These are phyloP conservation scores for Venturia pyrina DNA, from an alignment of 2,329 filamentous ascomycete species.

Conservation along the genomic window DNA sequence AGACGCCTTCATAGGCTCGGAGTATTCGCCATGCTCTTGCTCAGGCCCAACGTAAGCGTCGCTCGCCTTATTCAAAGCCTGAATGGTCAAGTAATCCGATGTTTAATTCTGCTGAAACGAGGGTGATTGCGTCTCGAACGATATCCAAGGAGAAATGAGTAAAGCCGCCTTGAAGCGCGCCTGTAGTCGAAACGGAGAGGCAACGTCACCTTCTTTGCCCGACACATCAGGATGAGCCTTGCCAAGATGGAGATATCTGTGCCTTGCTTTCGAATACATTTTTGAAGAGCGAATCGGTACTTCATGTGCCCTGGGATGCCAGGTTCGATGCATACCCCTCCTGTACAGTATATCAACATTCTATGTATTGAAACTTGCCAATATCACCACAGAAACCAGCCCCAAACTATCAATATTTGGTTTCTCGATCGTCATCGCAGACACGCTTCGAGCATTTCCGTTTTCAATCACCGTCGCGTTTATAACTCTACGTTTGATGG, in stretches of 20 bases:
- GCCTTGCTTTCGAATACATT: conserved; percentile 30
- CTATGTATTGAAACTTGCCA: background rate
- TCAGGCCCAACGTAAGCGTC: conserved; percentile 6
- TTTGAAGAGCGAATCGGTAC: conserved; percentile 37
- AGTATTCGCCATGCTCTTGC: conserved; percentile 13
- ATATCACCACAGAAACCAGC: background rate
- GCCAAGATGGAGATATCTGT: conserved; percentile 28
- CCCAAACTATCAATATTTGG: background rate
- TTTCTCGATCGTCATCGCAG: background rate
- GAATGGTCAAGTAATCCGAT: conserved; percentile 10
- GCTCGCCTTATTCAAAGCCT: conserved; percentile 5
- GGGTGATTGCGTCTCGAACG: conserved; percentile 5
- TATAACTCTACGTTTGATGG: too few relatives aligned
- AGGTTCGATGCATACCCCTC: conserved; percentile 47
- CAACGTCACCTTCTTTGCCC: conserved; percentile 24
- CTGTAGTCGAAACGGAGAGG: conserved; percentile 19
- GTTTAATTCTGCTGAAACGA: conserved; percentile 4
- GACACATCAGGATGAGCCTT: background rate
- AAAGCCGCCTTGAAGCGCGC: conserved; percentile 5
- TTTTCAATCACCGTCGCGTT: background rate
- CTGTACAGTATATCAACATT: conserved; percentile 22
- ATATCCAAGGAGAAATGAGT: conserved; percentile 9
- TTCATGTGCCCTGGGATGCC: conserved; percentile 38
- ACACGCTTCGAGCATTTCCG: background rate
- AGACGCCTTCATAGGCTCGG: conserved; percentile 3